Base-by-base conservation (phyloP, 75 land plant genomes). In the Selaginella moellendorffii region DNA sequence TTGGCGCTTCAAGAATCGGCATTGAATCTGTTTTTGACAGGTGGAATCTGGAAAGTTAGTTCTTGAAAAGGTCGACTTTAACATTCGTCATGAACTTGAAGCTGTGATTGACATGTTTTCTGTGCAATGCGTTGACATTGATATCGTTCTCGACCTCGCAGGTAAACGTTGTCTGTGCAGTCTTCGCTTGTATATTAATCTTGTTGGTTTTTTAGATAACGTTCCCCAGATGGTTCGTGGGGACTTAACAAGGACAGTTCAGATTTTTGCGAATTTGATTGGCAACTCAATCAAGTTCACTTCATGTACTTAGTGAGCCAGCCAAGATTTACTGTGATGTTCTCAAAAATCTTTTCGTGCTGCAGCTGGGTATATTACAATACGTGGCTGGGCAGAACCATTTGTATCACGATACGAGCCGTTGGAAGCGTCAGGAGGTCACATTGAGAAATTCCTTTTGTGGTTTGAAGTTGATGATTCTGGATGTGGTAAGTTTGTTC, bases 251-350 rank as follows among this genome's bases (percentile, higher is more conserved):
- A 64, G 92, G 64, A 75, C 78, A 63, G 75, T 82, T 53, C 92
- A 87, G 68, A 82, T 87, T 63, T 87, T 87, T 66, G 72, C 83
- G 24, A 87, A 87, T 58, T 77, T 87, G 20, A 82, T 87, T 26
- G 82, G 79, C 65, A 87, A 85, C 70, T 85, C 88, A 1, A 75
- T 85, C 76, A 87, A 87, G 69, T 87, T 87, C 46, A 87, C 92
- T 60, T 68, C 87, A 28, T 77, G 90, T 68, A 68, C 21, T 29
- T 19, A 5, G 46, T 36, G 46, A 36, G 46, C 46, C 14, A 36
- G 14, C 46, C n/a, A n/a, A n/a, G n/a, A n/a, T n/a, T n/a, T n/a
- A n/a, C n/a, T n/a, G n/a, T n/a, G n/a, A n/a, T n/a, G n/a, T n/a
- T n/a, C n/a, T n/a, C n/a, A n/a, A n/a, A n/a, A n/a, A n/a, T n/a